Conservation (phyloP, 768 basidiomycete species). For the Hygrocybe punicea region DNA sequence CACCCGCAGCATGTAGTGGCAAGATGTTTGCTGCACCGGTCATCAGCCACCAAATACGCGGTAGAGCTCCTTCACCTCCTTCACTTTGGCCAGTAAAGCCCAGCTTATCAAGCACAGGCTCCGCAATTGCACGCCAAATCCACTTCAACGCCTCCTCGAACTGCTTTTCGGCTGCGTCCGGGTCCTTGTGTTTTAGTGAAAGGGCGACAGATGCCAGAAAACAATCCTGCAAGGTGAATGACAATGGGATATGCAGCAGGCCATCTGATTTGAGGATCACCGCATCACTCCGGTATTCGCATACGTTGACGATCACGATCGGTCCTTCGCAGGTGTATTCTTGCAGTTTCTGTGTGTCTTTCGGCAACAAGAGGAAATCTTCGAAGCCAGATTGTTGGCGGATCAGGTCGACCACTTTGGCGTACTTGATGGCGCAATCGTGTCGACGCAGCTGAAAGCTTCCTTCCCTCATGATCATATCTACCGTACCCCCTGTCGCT, state of each 20-base stretch:
- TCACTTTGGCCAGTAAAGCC: slow-evolving; percentile 2
- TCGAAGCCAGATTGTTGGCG: background rate
- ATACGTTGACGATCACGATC: slow-evolving; percentile 14
- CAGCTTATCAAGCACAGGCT: slow-evolving; percentile 16
- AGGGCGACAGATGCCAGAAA: background rate
- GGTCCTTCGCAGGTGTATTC: slow-evolving; percentile 9
- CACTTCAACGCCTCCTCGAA: slow-evolving; percentile 8
- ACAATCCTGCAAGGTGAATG: background rate
- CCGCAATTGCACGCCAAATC: slow-evolving; percentile 16
- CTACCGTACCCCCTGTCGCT: background rate
- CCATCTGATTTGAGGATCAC: slow-evolving; percentile 11
- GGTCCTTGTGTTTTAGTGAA: background rate
- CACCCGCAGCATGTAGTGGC: slow-evolving; percentile 20
- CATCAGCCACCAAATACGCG: slow-evolving; percentile 18
- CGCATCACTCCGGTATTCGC: slow-evolving; percentile 14
- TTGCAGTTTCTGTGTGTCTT: background rate
- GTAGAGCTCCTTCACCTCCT: slow-evolving; percentile 2
- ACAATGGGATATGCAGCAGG: background rate
- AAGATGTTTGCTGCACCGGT: slow-evolving; percentile 9
- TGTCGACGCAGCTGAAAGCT: background rate
- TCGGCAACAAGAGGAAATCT: slow-evolving; percentile 12
- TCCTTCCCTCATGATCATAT: background rate
- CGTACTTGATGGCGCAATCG: background rate
- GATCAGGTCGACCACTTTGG: background rate
- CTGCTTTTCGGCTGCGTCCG: background rate